A percentile compares a stretch with the other conserved stretches of the same genome.
Evolutionary conservation across 2,329 filamentous ascomycete species (phyloP).

Genomic region (Nakataea oryzae): DNA sequence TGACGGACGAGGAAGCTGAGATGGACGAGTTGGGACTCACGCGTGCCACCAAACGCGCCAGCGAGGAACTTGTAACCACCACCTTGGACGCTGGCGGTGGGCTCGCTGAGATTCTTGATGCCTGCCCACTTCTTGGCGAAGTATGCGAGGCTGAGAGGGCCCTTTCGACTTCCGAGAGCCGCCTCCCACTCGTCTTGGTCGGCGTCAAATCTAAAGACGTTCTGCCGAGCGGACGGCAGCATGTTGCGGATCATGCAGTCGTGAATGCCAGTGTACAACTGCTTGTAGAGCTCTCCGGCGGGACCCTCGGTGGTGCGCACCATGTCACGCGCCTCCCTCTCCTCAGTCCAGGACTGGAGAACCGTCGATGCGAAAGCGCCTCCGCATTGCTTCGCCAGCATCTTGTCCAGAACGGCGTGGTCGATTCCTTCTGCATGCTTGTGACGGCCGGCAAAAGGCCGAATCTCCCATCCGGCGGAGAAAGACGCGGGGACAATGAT

Average conservation of each 20-base stretch:
- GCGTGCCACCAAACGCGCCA: neutral
- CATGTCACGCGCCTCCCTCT: neutral
- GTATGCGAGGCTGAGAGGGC: neutral
- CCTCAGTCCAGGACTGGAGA: neutral
- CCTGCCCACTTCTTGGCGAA: neutral
- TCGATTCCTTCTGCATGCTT: neutral
- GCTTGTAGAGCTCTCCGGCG: neutral
- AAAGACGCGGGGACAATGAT: neutral
- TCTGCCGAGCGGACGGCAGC: neutral
- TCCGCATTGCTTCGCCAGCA: slow-evolving; percentile 1
- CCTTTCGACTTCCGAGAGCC: neutral
- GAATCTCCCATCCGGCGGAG: slow-evolving; percentile 1
- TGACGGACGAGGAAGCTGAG: slow-evolving; percentile 1
- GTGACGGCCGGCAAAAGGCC: neutral
- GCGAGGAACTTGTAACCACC: neutral
- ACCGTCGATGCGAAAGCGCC: neutral
- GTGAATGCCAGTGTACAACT: neutral
- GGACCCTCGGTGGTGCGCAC: neutral
- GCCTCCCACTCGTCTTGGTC: neutral
- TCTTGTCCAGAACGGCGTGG: neutral
- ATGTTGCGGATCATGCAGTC: neutral
- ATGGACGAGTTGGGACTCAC: neutral
- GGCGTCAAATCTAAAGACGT: neutral
- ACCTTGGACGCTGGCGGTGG: neutral
- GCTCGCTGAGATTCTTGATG: neutral